Conservation (phyloP, 2,329 filamentous ascomycete genomes). For the Penicillium sp. region DNA sequence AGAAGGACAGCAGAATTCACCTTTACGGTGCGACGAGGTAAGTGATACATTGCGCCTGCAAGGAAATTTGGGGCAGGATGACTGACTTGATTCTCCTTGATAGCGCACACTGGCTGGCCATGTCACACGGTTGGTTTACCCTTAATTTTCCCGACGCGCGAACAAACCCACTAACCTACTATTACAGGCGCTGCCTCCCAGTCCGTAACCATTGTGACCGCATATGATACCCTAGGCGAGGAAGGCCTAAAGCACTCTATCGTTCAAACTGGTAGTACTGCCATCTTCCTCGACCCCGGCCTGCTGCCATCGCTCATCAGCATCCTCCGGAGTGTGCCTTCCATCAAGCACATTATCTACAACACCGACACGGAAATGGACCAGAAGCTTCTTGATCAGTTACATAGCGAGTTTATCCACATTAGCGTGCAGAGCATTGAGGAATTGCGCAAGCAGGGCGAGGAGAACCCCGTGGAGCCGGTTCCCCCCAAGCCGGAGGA, state of each 20-base stretch:
- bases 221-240: constrained; percentile 88
- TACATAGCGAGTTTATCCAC: constrained; percentile 54
- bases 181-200: constrained; percentile 66
- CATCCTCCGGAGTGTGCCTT: constrained; percentile 55
- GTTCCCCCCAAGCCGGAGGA: constrained; percentile 72
- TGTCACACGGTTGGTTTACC: constrained; percentile 62
- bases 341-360: constrained; percentile 58
- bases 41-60: constrained; percentile 23
- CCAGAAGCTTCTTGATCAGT: constrained; percentile 53
- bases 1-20: constrained; percentile 67
- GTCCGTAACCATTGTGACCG: constrained; percentile 87
- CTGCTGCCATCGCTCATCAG: constrained; percentile 62
- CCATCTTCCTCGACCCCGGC: constrained; percentile 84
- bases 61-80: neutral
- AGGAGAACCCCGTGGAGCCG: constrained; percentile 68
- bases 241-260: constrained; percentile 83
- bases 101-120: constrained; percentile 78
- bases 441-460: constrained; percentile 53
- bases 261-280: constrained; percentile 72
- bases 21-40: constrained; percentile 81
- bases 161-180: neutral
- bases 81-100: constrained; percentile 14
- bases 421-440: constrained; percentile 56
- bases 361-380: constrained; percentile 55
- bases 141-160: neutral